Conservation (phyloP, 1,139 yeast species). For the Yamadazyma membranifaciens region DNA sequence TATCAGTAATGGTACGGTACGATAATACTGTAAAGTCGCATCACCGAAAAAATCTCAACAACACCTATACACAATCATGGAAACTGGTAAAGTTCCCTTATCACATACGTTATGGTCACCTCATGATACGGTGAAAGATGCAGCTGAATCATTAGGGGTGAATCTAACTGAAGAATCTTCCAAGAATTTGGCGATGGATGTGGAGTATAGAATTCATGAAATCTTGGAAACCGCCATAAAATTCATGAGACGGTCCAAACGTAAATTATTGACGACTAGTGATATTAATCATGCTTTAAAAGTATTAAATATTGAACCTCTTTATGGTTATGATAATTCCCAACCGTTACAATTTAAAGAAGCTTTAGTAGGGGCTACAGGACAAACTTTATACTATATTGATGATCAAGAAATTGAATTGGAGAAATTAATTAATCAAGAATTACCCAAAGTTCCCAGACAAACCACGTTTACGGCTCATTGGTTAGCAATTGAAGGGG, state of each 20-base stretch:
- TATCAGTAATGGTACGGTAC: no score
- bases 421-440: constrained; percentile 90
- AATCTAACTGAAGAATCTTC: constrained; percentile 89
- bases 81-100: constrained; percentile 46
- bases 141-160: constrained; percentile 88
- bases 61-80: constrained; percentile 22
- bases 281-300: constrained; percentile 82
- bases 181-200: constrained; percentile 96
- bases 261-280: constrained; percentile 75
- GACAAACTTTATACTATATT: constrained; percentile 88
- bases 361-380: constrained; percentile 82
- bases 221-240: constrained; percentile 92
- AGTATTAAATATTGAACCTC: constrained; percentile 85
- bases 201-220: constrained; percentile 94
- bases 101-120: constrained; percentile 98
- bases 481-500: constrained; percentile 98
- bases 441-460: constrained; percentile 93
- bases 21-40: background rate
- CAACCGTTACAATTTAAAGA: constrained; percentile 70
- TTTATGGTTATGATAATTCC: constrained; percentile 70
- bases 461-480: constrained; percentile 93
- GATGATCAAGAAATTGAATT: constrained; percentile 92
- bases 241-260: constrained; percentile 91
- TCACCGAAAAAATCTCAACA: constrained; percentile 1
- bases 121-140: constrained; percentile 93